Evolutionary conservation across 73 alveolate species (phyloP).

Genomic region (Stentor roeselii): DNA sequence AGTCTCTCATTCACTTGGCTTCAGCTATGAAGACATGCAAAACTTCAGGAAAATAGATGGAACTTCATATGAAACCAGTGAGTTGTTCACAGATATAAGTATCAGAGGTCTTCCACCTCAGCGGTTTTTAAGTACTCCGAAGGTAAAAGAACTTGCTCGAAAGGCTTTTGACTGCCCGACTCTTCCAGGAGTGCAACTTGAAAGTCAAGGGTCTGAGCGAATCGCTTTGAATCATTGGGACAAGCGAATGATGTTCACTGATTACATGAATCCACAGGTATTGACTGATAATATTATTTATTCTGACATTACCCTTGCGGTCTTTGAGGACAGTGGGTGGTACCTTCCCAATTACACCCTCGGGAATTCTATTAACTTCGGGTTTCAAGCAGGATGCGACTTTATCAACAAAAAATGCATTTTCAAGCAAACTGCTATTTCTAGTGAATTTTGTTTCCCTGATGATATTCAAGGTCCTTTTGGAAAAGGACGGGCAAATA

Average conservation of each 20-base stretch:
- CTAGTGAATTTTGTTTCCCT: slow-evolving; percentile 8
- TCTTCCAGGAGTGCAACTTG: background rate
- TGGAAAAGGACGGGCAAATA: no score
- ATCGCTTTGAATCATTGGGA: background rate
- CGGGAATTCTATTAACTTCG: background rate
- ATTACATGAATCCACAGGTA: background rate
- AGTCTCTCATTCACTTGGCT: background rate
- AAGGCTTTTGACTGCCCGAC: background rate
- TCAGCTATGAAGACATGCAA: background rate
- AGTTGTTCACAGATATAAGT: background rate
- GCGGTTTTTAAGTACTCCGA: background rate
- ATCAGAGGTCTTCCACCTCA: background rate
- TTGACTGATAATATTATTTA: background rate
- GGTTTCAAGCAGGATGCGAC: background rate
- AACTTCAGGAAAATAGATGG: background rate
- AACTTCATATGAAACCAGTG: background rate
- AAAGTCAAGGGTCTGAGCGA: slow-evolving; percentile 1
- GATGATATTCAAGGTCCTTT: no score
- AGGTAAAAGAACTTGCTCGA: background rate
- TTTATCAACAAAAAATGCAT: background rate
- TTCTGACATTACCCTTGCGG: slow-evolving; percentile 5
- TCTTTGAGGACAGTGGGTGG: slow-evolving; percentile 15
- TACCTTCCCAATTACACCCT: background rate
- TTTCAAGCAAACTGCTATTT: background rate
- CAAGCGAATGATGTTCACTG: background rate